Percentiles rank a stretch among this genome's conserved stretches.
phyloP scores from a whole-genome alignment of 345 rosid species.

The Chamaenerion angustifolium region DNA sequence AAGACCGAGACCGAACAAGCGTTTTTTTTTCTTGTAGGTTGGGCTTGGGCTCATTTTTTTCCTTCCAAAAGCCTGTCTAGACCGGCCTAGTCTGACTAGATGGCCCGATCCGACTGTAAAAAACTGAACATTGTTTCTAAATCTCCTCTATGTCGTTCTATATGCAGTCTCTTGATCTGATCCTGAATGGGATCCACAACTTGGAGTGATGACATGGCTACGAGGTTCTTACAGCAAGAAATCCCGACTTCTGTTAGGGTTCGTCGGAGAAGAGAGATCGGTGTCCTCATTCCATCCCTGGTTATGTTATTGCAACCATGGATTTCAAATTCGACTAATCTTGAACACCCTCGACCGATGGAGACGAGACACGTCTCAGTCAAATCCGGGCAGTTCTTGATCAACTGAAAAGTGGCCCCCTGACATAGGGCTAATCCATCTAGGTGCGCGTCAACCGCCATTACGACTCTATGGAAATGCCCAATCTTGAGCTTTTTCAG shows the following conservation, averaged over 20 bases:
- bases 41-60: too few relatives aligned
- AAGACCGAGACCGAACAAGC: too few relatives aligned
- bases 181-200: slow-evolving; percentile 54
- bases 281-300: slow-evolving; percentile 45
- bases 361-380: slow-evolving; percentile 66
- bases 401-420: slow-evolving; percentile 37
- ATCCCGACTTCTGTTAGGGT: slow-evolving; percentile 58
- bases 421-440: slow-evolving; percentile 74
- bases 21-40: too few relatives aligned
- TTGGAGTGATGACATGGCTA: slow-evolving; percentile 34
- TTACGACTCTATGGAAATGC: slow-evolving; percentile 57
- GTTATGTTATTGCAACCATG: slow-evolving; percentile 76
- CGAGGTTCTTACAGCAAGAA: slow-evolving; percentile 51
- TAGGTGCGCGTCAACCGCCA: slow-evolving; percentile 41
- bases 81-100: too few relatives aligned
- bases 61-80: too few relatives aligned
- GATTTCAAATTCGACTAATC: slow-evolving; percentile 50
- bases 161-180: slow-evolving; percentile 49
- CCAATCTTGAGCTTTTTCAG: slow-evolving; percentile 45
- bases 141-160: slow-evolving; percentile 33
- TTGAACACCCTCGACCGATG: slow-evolving; percentile 65
- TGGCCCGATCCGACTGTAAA: too few relatives aligned
- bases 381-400: slow-evolving; percentile 53
- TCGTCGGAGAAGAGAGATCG: slow-evolving; percentile 32
- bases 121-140: too few relatives aligned